These are phyloP conservation scores for Penicillium capsulatum DNA, from an alignment of 2,329 filamentous ascomycete genomes.

Conservation along the genomic window DNA sequence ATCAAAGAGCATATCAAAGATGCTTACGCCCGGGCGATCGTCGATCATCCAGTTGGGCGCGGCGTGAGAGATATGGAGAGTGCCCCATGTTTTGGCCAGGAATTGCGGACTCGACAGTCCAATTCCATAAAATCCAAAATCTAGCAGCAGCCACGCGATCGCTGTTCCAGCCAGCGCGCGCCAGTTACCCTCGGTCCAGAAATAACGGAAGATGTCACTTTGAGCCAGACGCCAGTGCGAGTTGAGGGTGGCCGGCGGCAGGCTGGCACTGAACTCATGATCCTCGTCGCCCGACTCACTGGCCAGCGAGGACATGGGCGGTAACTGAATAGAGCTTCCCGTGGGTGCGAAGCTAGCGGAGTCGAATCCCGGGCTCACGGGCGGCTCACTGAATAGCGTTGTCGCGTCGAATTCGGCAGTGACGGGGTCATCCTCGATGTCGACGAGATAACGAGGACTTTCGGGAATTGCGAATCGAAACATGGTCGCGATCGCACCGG, in stretches of 20 bases:
- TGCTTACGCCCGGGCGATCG: conserved; percentile 38
- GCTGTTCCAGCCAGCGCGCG: conserved; percentile 45
- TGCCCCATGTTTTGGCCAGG: conserved; percentile 41
- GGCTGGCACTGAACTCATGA: conserved; percentile 16
- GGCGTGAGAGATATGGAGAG: conserved; percentile 25
- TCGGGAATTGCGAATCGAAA: conserved; percentile 66
- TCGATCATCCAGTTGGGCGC: conserved; percentile 38
- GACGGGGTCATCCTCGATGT: conserved; percentile 59
- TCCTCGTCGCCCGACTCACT: conserved; percentile 24
- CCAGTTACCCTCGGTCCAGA: conserved; percentile 44
- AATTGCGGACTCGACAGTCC: conserved; percentile 45
- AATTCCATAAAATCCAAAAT: conserved; percentile 57
- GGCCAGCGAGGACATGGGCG: conserved; percentile 25
- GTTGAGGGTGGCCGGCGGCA: conserved; percentile 39
- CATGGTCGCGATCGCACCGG: conserved; percentile 59
- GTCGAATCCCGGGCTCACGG: conserved; percentile 14
- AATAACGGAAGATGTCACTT: conserved; percentile 40
- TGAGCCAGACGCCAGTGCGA: conserved; percentile 40
- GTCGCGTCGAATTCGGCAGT: conserved; percentile 59
- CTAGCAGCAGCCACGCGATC: conserved; percentile 53
- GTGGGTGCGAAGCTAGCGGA: conserved; percentile 26
- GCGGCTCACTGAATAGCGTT: conserved; percentile 50
- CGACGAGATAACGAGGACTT: conserved; percentile 61
- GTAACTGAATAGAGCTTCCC: conserved; percentile 20
- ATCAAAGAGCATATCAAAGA: conserved; percentile 39